A percentile compares a stretch with the other conserved stretches of the same genome.
phyloP scores from a whole-genome alignment of 352 stramenopile species.

The Elongisporangium undulatum region DNA sequence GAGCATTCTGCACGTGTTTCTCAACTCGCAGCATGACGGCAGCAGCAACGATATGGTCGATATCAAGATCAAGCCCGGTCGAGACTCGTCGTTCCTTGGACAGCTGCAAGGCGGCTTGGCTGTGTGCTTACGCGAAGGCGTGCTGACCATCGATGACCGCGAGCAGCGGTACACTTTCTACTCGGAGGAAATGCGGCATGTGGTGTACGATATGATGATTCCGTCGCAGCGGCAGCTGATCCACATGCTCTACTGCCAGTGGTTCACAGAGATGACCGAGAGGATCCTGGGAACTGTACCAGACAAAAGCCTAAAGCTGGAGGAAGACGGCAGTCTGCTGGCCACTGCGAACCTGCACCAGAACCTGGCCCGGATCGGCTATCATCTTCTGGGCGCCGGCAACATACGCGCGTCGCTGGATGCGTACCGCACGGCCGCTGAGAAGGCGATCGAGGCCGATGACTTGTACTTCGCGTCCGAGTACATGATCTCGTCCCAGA shows the following conservation, averaged over 20 bases:
- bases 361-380: slow-evolving; percentile 53
- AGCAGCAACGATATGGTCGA: slow-evolving; percentile 19
- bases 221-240: slow-evolving; percentile 63
- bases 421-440: slow-evolving; percentile 50
- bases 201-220: slow-evolving; percentile 42
- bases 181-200: too few relatives aligned
- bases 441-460: slow-evolving; percentile 47
- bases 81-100: slow-evolving; percentile 13
- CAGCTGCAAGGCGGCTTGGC: slow-evolving; percentile 54
- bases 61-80: slow-evolving; percentile 25
- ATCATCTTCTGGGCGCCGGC: slow-evolving; percentile 51
- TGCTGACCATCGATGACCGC: too few relatives aligned
- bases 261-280: too few relatives aligned
- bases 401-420: slow-evolving; percentile 49
- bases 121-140: slow-evolving; percentile 36
- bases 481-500: slow-evolving; percentile 68
- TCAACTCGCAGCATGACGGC: slow-evolving; percentile 15
- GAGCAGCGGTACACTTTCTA: too few relatives aligned
- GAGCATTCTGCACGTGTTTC: slow-evolving; percentile 46
- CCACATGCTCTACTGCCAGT: slow-evolving; percentile 63
- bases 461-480: slow-evolving; percentile 64
- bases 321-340: too few relatives aligned
- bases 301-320: too few relatives aligned
- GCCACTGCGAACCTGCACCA: too few relatives aligned
- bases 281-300: too few relatives aligned